These are phyloP conservation scores for Ophiostoma ulmi DNA, from an alignment of 2,329 filamentous ascomycete species.

Conservation along the genomic window DNA sequence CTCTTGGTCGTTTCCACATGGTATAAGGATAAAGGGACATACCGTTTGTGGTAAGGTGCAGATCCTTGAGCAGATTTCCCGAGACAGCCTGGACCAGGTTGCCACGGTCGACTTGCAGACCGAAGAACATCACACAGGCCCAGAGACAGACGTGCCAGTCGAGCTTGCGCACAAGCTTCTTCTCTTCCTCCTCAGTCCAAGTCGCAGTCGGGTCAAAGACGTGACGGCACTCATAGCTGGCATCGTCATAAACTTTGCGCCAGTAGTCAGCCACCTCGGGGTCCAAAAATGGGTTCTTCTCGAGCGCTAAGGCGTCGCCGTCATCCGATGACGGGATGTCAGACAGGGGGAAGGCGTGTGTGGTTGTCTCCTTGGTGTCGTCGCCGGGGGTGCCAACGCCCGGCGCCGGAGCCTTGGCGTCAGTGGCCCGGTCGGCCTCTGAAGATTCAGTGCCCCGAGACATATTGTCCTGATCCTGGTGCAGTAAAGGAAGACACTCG, in stretches of 20 bases:
- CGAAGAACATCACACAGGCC: conserved; percentile 37
- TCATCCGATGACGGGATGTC: conserved; percentile 20
- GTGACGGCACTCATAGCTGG: conserved; percentile 53
- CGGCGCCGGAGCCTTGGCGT: conserved; percentile 7
- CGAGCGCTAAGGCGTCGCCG: neutral
- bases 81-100: conserved; percentile 37
- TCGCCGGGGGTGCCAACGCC: neutral
- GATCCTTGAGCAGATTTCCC: conserved; percentile 33
- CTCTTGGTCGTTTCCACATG: no score
- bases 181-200: conserved; percentile 55
- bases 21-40: neutral
- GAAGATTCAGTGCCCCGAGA: conserved; percentile 15
- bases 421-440: conserved; percentile 1
- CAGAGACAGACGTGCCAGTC: conserved; percentile 34
- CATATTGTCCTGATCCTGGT: conserved; percentile 2
- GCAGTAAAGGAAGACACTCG: conserved; percentile 21
- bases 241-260: conserved; percentile 35
- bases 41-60: conserved; percentile 35
- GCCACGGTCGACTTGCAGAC: conserved; percentile 37
- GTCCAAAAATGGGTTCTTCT: conserved; percentile 34
- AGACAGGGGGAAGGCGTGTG: neutral
- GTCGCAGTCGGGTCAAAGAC: conserved; percentile 52
- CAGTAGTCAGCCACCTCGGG: conserved; percentile 33
- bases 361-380: conserved; percentile 7
- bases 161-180: conserved; percentile 46